phyloP scores from a whole-genome alignment of 2,329 filamentous ascomycete genomes.

The Ambrosiella beaveri region DNA sequence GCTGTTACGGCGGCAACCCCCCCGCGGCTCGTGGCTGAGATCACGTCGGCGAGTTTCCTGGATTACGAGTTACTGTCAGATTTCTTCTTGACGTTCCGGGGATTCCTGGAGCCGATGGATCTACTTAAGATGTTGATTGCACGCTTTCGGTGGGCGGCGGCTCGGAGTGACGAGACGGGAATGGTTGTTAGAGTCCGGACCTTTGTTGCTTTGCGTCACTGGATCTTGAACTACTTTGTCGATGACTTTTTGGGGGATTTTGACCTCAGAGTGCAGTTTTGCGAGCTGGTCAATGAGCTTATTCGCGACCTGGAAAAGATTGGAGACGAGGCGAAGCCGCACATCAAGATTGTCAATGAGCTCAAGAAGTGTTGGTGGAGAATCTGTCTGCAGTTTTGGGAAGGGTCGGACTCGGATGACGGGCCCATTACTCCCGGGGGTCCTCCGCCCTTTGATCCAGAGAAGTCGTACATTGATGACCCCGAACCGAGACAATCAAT shows the following conservation, averaged over 20 bases:
- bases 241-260: slow-evolving; percentile 80
- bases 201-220: slow-evolving; percentile 88
- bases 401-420: slow-evolving; percentile 44
- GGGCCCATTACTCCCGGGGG: slow-evolving; percentile 60
- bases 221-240: slow-evolving; percentile 94
- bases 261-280: slow-evolving; percentile 59
- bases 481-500: background rate
- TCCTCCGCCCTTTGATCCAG: slow-evolving; percentile 27
- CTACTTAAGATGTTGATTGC: slow-evolving; percentile 72
- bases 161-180: slow-evolving; percentile 63
- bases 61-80: slow-evolving; percentile 95
- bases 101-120: slow-evolving; percentile 62
- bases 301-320: slow-evolving; percentile 35
- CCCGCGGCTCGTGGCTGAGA: slow-evolving; percentile 80
- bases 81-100: slow-evolving; percentile 89
- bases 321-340: slow-evolving; percentile 50
- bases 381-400: slow-evolving; percentile 81
- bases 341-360: slow-evolving; percentile 73
- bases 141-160: slow-evolving; percentile 72
- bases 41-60: slow-evolving; percentile 86
- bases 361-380: slow-evolving; percentile 95
- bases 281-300: slow-evolving; percentile 57
- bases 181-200: slow-evolving; percentile 90
- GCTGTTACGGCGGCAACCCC: slow-evolving; percentile 81
- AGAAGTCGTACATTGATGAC: background rate